Conservation (phyloP, 768 basidiomycete genomes). For the Cytidiella melzeri region DNA sequence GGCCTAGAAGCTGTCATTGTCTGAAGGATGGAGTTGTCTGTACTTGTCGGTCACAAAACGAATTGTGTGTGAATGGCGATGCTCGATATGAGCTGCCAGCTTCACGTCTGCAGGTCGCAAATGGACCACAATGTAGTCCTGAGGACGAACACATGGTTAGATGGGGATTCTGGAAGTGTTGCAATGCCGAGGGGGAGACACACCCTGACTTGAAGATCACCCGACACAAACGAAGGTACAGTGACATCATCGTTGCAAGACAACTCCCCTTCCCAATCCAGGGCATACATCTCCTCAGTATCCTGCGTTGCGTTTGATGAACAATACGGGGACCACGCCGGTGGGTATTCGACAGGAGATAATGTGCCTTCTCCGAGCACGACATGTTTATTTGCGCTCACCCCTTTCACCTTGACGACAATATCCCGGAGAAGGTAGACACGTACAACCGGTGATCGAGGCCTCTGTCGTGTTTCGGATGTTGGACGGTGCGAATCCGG, state of each 20-base stretch:
- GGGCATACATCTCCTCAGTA: conserved; percentile 26
- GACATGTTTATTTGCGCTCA: conserved; percentile 32
- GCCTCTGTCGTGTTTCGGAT: background rate
- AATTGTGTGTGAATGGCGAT: conserved; percentile 44
- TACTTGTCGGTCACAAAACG: conserved; percentile 53
- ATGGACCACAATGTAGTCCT: conserved; percentile 52
- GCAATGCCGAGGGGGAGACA: conserved; percentile 5
- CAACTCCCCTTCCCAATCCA: conserved; percentile 62
- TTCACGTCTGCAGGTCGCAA: conserved; percentile 34
- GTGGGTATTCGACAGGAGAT: conserved; percentile 34
- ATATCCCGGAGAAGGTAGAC: conserved; percentile 52
- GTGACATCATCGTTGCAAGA: conserved; percentile 31
- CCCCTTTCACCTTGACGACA: conserved; percentile 29
- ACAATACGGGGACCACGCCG: background rate
- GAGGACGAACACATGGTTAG: background rate
- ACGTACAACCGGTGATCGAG: conserved; percentile 29
- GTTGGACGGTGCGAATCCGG: background rate
- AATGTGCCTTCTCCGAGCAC: conserved; percentile 45
- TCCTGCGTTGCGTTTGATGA: background rate
- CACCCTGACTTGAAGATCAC: conserved; percentile 46
- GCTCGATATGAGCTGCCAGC: conserved; percentile 30
- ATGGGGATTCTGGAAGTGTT: conserved; percentile 16
- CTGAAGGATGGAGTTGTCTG: background rate
- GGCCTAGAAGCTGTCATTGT: no score
- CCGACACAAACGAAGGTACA: conserved; percentile 42